Conservation (phyloP, 2,329 filamentous ascomycete species). For the Hysterium pulicare region DNA sequence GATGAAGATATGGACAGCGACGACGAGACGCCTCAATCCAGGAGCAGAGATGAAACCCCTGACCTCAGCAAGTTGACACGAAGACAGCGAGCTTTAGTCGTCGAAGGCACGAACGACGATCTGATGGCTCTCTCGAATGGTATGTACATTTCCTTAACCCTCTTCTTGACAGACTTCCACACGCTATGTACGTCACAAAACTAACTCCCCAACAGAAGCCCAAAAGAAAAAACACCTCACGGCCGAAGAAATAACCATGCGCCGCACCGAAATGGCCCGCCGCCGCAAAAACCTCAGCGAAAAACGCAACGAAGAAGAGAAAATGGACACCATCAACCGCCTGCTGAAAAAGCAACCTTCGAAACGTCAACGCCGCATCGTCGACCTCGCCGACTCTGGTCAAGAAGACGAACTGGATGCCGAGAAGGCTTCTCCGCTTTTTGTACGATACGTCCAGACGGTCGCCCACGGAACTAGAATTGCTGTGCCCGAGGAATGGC, state of each 20-base stretch:
- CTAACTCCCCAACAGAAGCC: constrained; percentile 50
- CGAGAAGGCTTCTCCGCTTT: constrained; percentile 56
- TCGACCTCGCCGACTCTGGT: constrained; percentile 46
- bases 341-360: constrained; percentile 81
- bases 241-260: constrained; percentile 70
- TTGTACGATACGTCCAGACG: constrained; percentile 69
- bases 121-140: constrained; percentile 56
- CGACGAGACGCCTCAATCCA: constrained; percentile 50
- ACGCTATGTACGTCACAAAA: no score
- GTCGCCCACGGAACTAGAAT: constrained; percentile 58
- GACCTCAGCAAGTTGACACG: constrained; percentile 66
- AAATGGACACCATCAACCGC: constrained; percentile 91
- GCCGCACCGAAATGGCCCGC: constrained; percentile 70
- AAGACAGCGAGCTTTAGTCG: constrained; percentile 59
- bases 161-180: no score
- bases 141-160: constrained; percentile 28
- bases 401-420: constrained; percentile 47
- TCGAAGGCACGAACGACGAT: constrained; percentile 50
- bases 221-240: constrained; percentile 71
- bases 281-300: constrained; percentile 71
- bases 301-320: constrained; percentile 76
- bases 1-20: constrained; percentile 48
- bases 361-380: constrained; percentile 56
- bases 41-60: constrained; percentile 56
- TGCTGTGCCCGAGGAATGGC: constrained; percentile 65